Evolutionary conservation across 345 rosid genomes (phyloP).

Genomic region (Eucalyptus guilfoylei): DNA sequence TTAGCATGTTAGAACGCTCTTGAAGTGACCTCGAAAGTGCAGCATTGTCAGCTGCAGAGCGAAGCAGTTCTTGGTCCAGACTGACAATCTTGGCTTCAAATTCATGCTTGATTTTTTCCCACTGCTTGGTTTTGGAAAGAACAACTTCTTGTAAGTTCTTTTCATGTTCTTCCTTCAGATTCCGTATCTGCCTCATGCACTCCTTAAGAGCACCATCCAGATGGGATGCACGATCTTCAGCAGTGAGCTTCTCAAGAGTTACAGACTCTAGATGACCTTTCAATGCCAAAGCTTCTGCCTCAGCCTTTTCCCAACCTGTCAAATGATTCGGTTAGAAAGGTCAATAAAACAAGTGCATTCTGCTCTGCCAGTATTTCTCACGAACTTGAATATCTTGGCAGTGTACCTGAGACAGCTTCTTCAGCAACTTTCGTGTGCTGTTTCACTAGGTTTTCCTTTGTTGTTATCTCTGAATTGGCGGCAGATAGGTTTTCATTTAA

Average conservation of each 20-base stretch:
- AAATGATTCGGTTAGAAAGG: not conserved
- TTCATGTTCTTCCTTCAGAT: conserved; percentile 88
- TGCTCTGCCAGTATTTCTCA: not conserved
- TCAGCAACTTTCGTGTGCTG: conserved; percentile 98
- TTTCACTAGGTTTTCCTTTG: conserved; percentile 76
- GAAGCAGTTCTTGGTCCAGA: conserved; percentile 73
- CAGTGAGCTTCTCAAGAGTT: conserved; percentile 77
- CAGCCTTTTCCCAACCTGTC: conserved; percentile 99
- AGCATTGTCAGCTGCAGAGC: conserved; percentile 72
- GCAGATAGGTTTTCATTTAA: conserved; percentile 56
- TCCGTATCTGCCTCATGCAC: conserved; percentile 93
- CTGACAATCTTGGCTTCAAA: conserved; percentile 60
- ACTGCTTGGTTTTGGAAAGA: conserved; percentile 50
- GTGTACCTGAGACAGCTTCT: conserved; percentile 92
- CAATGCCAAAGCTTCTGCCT: conserved; percentile 89
- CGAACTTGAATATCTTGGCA: not conserved
- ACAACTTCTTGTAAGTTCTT: conserved; percentile 64
- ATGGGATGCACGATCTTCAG: conserved; percentile 86
- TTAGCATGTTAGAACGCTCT: conserved; percentile 71
- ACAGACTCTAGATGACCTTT: conserved; percentile 76
- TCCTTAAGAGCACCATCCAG: conserved; percentile 94
- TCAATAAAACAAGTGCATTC: not conserved
- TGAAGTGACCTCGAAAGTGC: conserved; percentile 77
- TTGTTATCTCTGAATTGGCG: conserved; percentile 55
- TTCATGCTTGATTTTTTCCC: conserved; percentile 59